Evolutionary conservation across 1,284 basidiomycete species (phyloP), one percentile per base, ranked within the genome.

Genomic region (Boletus mariae): DNA sequence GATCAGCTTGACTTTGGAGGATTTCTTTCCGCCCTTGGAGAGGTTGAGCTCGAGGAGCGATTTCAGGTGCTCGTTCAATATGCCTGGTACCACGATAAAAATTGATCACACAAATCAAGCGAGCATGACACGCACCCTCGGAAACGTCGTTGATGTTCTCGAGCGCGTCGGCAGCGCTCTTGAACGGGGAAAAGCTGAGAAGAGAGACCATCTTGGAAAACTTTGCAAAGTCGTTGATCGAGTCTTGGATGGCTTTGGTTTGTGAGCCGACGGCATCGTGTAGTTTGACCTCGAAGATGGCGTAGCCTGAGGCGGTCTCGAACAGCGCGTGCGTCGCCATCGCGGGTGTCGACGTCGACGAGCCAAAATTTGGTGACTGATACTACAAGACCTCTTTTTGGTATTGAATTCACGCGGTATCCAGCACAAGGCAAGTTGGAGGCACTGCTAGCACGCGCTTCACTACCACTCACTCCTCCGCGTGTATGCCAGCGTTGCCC

Each of bases 111-210:
- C 6, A 26, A 9, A 20, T 20, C 1, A 45, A 13, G 23, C 10
- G 10, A 5, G 17, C 12, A 9, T 7, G 4, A 9, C 11, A 60
- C 77, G 49, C 61, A 94, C 96, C 94, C 80, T 98, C 96, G 5
- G 96, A 98, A 15, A 99, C 76, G 73, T 99, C 95, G 70, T 98
- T 97, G 53, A 90, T 89, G 66, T 97, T 98, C 75, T 99, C 94
- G 60, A 99, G 78, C 28, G 96, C 97, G 71, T 98, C 91, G 1
- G 93, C 94, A 38, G 95, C 94, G 60, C 81, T 94, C 72, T 93
- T 94, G 81, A 97, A 99, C 2, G 97, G 96, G 54, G 87, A 82
- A 78, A 98, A 99, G 68, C 91, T 95, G 71, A 91, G 73, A 65
- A 99, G 77, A 66, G 86, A 80, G 61, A 98, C 91, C 91, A 98